Conservation (phyloP, 176 grass and related monocot species). For the Phoenix roebelenii region DNA sequence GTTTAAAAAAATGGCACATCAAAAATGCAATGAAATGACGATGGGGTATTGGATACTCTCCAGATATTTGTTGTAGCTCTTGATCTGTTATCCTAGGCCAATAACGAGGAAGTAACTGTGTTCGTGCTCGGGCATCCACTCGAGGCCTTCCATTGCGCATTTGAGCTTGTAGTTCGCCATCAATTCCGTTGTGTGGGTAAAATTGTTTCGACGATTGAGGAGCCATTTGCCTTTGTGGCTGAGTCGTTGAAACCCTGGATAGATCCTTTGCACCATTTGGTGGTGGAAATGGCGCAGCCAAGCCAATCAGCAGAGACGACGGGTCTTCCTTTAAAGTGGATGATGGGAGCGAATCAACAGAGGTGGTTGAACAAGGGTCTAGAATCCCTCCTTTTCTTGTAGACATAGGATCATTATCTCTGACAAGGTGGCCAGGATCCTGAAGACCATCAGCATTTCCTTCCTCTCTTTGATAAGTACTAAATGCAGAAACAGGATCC, state of each 20-base stretch:
- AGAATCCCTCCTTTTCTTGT: conserved; percentile 46
- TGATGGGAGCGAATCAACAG: conserved; percentile 21
- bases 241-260: conserved; percentile 28
- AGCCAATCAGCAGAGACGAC: conserved; percentile 28
- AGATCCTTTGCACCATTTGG: conserved; percentile 45
- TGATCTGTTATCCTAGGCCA: conserved; percentile 98
- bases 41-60: conserved; percentile 66
- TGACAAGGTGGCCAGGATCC: conserved; percentile 38
- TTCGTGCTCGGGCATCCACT: conserved; percentile 62
- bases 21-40: too few species aligned
- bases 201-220: conserved; percentile 45
- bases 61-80: conserved; percentile 87
- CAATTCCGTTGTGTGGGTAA: conserved; percentile 37
- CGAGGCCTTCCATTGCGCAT: conserved; percentile 70
- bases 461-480: conserved; percentile 63
- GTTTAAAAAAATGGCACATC: too few species aligned
- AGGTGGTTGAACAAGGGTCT: conserved; percentile 34
- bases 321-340: conserved; percentile 41
- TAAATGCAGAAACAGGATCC: conserved; percentile 53
- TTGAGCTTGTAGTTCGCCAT: conserved; percentile 40
- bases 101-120: conserved; percentile 87
- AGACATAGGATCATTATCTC: conserved; percentile 46
- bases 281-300: conserved; percentile 32
- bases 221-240: conserved; percentile 37
- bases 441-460: conserved; percentile 45